These are phyloP conservation scores for Trichoderma hamatum DNA, from an alignment of 2,329 filamentous ascomycete genomes.

Conservation along the genomic window DNA sequence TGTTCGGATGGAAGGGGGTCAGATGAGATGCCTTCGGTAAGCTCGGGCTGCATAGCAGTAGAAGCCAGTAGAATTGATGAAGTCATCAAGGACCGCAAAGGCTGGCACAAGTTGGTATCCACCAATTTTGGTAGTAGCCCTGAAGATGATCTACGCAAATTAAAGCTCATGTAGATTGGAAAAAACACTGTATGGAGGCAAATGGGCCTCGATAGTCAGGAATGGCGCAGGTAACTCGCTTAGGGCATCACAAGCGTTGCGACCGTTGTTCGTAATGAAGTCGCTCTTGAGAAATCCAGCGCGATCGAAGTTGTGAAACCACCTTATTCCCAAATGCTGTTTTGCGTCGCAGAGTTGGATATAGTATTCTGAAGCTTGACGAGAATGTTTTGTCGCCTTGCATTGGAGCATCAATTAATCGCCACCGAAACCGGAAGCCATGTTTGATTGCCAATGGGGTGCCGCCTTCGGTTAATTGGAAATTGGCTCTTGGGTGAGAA, in stretches of 20 bases:
- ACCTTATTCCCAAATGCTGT: not conserved
- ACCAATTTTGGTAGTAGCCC: not conserved
- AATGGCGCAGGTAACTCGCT: conserved; percentile 5
- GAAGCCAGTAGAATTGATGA: conserved; percentile 14
- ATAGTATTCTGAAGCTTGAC: not conserved
- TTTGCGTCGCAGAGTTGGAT: no score
- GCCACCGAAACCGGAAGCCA: conserved; percentile 10
- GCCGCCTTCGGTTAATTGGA: conserved; percentile 23
- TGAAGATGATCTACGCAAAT: not conserved
- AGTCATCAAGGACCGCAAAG: not conserved
- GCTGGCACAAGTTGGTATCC: not conserved
- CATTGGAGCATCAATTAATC: not conserved
- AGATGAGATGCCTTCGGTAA: conserved; percentile 16
- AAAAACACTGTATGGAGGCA: conserved; percentile 21
- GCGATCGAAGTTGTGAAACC: not conserved
- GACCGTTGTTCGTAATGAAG: not conserved
- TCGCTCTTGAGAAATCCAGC: not conserved
- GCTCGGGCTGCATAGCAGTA: not conserved
- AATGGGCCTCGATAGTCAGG: not conserved
- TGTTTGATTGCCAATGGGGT: conserved; percentile 13
- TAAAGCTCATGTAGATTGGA: not conserved
- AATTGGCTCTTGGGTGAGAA: conserved; percentile 22
- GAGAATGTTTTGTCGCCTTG: not conserved
- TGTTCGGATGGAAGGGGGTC: not conserved
- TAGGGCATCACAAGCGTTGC: not conserved